Percentiles rank a stretch among this genome's conserved stretches.
Conservation (phyloP, 2,329 filamentous ascomycete species). For the Cordyceps pruinosa region DNA sequence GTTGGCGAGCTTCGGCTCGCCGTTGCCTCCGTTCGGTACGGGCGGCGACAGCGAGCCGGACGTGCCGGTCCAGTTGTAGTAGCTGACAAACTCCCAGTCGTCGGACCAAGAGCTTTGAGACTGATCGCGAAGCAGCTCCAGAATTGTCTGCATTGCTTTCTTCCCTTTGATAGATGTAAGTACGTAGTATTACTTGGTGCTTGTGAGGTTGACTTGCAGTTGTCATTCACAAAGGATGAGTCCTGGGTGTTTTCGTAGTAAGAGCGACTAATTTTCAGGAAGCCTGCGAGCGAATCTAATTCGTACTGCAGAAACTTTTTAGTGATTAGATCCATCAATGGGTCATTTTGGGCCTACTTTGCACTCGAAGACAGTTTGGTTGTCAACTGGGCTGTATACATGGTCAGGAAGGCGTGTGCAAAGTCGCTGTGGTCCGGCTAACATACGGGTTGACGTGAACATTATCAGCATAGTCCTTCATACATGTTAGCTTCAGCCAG, state of each 20-base stretch:
- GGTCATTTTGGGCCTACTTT: slow-evolving; percentile 37
- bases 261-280: slow-evolving; percentile 71
- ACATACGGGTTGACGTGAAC: slow-evolving; percentile 22
- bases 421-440: neutral
- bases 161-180: slow-evolving; percentile 60
- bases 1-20: slow-evolving; percentile 70
- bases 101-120: slow-evolving; percentile 21
- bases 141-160: slow-evolving; percentile 38
- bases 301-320: slow-evolving; percentile 58
- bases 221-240: slow-evolving; percentile 52
- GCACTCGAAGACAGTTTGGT: slow-evolving; percentile 23
- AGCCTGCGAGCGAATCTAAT: slow-evolving; percentile 79
- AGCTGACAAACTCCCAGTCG: slow-evolving; percentile 22
- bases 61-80: slow-evolving; percentile 25
- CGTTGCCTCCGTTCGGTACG: slow-evolving; percentile 62
- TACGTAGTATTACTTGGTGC: neutral
- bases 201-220: slow-evolving; percentile 18
- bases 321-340: neutral
- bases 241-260: slow-evolving; percentile 68
- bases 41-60: slow-evolving; percentile 19
- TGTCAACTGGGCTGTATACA: slow-evolving; percentile 18
- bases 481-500: neutral
- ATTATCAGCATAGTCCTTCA: slow-evolving; percentile 17
- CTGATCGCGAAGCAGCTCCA: slow-evolving; percentile 21
- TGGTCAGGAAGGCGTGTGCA: neutral